Evolutionary conservation across 768 basidiomycete species (phyloP).

Genomic region (Lyophyllum decastes): DNA sequence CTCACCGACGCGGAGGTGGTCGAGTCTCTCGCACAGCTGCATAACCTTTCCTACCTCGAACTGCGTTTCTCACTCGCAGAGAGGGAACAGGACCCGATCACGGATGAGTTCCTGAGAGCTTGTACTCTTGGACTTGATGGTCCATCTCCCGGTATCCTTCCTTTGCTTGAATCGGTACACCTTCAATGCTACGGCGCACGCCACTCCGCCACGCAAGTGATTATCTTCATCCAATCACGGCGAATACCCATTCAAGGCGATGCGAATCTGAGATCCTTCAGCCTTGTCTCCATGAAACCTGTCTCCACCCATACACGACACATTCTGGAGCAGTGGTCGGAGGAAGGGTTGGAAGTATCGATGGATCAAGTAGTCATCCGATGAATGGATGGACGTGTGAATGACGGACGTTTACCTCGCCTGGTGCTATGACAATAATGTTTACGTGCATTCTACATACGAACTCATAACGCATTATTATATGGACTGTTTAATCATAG

Average conservation of each 20-base stretch:
- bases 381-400: neutral
- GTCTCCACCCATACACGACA: constrained; percentile 20
- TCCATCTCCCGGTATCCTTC: constrained; percentile 17
- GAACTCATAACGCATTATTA: neutral
- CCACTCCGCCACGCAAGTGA: constrained; percentile 24
- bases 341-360: constrained; percentile 27
- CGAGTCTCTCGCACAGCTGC: constrained; percentile 29
- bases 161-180: constrained; percentile 25
- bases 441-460: neutral
- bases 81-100: constrained; percentile 34
- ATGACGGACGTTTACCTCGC: neutral
- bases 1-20: constrained; percentile 33
- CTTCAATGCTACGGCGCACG: constrained; percentile 37
- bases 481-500: neutral
- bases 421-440: neutral
- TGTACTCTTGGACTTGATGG: constrained; percentile 10
- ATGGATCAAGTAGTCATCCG: constrained; percentile 2
- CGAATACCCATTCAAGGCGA: constrained; percentile 17
- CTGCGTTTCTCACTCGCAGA: constrained; percentile 37
- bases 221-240: constrained; percentile 35
- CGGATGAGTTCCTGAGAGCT: constrained; percentile 32
- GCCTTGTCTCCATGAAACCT: constrained; percentile 31
- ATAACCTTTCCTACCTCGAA: constrained; percentile 29
- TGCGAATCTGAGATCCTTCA: constrained; percentile 24
- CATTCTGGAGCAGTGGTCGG: constrained; percentile 20